Percentiles rank a stretch among this genome's conserved stretches.
Evolutionary conservation across 805 yeast species (phyloP).

Genomic region (Komagataella pastoris): DNA sequence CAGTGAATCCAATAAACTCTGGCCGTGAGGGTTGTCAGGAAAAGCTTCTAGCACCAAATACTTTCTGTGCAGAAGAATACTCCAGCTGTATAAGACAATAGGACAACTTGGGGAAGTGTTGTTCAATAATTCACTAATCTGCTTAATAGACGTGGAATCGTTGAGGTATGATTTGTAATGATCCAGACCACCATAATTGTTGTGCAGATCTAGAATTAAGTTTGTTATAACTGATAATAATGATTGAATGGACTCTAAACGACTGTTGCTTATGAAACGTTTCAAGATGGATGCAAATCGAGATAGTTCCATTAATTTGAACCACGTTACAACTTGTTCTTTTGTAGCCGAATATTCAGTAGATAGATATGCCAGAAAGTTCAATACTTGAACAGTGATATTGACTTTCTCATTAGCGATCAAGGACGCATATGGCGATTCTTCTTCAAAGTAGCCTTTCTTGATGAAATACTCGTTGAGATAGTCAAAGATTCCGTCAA

Average conservation of each 20-base stretch:
- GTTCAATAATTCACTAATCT: constrained; percentile 26
- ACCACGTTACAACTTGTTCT: constrained; percentile 37
- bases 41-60: constrained; percentile 27
- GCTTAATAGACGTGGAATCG: constrained; percentile 22
- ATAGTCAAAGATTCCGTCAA: background rate
- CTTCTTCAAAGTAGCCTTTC: background rate
- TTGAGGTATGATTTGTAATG: constrained; percentile 24
- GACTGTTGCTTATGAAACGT: background rate
- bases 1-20: constrained; percentile 8
- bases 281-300: constrained; percentile 11
- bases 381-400: constrained; percentile 5
- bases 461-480: background rate
- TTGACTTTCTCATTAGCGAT: background rate
- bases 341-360: constrained; percentile 11
- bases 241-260: background rate
- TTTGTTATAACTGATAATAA: background rate
- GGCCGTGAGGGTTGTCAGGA: constrained; percentile 12
- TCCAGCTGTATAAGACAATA: constrained; percentile 52
- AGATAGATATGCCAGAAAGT: constrained; percentile 12
- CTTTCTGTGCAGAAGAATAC: constrained; percentile 43
- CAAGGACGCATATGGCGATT: background rate
- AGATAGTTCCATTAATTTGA: constrained; percentile 27
- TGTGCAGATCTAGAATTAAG: constrained; percentile 42
- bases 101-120: constrained; percentile 24
- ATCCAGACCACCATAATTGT: constrained; percentile 27